These are phyloP conservation scores for Canariomyces notabilis DNA, from an alignment of 2,329 filamentous ascomycete species.

Conservation along the genomic window DNA sequence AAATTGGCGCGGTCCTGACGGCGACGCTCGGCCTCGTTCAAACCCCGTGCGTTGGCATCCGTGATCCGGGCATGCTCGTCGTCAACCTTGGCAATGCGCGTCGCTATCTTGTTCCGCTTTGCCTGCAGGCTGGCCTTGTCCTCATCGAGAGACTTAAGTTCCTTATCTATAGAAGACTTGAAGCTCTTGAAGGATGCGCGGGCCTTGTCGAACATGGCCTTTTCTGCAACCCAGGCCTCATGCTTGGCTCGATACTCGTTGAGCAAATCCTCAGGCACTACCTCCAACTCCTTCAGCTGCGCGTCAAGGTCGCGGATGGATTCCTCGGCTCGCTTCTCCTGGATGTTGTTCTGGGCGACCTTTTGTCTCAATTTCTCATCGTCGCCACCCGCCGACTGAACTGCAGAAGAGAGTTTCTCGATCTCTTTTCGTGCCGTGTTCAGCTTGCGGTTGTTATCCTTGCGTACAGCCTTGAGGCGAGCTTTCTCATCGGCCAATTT, in stretches of 20 bases:
- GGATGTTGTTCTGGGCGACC: slow-evolving; percentile 68
- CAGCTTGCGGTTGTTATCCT: slow-evolving; percentile 67
- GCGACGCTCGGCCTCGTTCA: slow-evolving; percentile 58
- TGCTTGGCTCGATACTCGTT: slow-evolving; percentile 53
- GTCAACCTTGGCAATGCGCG: slow-evolving; percentile 66
- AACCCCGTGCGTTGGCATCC: slow-evolving; percentile 61
- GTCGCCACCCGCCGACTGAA: slow-evolving; percentile 63
- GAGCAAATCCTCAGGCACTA: slow-evolving; percentile 57
- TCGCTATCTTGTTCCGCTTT: slow-evolving; percentile 67
- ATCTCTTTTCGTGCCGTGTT: slow-evolving; percentile 68
- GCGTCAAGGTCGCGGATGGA: slow-evolving; percentile 37
- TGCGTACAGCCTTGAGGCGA: slow-evolving; percentile 64
- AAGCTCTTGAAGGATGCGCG: slow-evolving; percentile 50
- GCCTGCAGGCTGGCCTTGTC: slow-evolving; percentile 60
- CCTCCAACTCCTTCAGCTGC: slow-evolving; percentile 62
- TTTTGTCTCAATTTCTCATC: slow-evolving; percentile 74
- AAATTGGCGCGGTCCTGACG: slow-evolving; percentile 46
- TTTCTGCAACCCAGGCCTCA: slow-evolving; percentile 49
- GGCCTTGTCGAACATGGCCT: slow-evolving; percentile 55
- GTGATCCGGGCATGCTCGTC: slow-evolving; percentile 66
- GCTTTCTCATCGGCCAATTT: slow-evolving; percentile 66
- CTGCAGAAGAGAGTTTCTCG: slow-evolving; percentile 60
- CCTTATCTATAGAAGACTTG: slow-evolving; percentile 58
- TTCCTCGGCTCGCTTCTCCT: slow-evolving; percentile 57
- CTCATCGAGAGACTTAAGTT: slow-evolving; percentile 57